These are phyloP conservation scores for Arthroderma uncinatum DNA, from an alignment of 2,329 filamentous ascomycete species.

Conservation along the genomic window DNA sequence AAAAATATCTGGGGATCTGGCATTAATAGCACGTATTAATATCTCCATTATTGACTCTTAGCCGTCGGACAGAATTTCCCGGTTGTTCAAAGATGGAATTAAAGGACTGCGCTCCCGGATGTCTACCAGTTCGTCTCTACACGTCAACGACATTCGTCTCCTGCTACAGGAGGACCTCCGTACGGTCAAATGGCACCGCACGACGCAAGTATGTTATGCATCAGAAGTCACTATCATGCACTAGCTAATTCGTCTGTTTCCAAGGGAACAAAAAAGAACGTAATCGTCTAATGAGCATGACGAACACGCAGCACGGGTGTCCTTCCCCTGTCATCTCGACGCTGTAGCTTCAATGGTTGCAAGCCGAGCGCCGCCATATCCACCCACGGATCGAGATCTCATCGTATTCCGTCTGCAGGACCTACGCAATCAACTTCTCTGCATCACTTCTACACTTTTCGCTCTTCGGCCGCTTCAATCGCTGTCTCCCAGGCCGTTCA, in stretches of 20 bases:
- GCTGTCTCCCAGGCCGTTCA: too few species aligned
- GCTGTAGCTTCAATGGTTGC: slow-evolving; percentile 3
- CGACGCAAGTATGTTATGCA: background rate
- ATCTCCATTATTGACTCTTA: background rate
- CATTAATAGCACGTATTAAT: background rate
- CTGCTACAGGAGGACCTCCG: background rate
- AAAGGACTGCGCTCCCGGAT: background rate
- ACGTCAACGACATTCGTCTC: background rate
- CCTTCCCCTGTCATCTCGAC: slow-evolving; percentile 1
- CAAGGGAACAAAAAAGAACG: background rate
- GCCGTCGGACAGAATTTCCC: background rate
- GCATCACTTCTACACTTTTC: background rate
- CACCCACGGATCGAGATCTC: background rate
- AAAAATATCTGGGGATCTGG: background rate
- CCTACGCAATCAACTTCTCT: background rate
- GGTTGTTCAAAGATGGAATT: background rate
- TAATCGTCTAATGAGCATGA: background rate
- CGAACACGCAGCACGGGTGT: background rate
- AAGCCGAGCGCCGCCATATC: background rate
- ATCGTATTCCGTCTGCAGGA: background rate
- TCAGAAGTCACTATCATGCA: background rate
- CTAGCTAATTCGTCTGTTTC: background rate
- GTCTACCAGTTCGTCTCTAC: background rate
- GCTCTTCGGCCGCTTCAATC: background rate
- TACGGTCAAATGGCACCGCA: background rate